phyloP scores from a whole-genome alignment of 306 rosid species.

The Echinosophora koreensis region DNA sequence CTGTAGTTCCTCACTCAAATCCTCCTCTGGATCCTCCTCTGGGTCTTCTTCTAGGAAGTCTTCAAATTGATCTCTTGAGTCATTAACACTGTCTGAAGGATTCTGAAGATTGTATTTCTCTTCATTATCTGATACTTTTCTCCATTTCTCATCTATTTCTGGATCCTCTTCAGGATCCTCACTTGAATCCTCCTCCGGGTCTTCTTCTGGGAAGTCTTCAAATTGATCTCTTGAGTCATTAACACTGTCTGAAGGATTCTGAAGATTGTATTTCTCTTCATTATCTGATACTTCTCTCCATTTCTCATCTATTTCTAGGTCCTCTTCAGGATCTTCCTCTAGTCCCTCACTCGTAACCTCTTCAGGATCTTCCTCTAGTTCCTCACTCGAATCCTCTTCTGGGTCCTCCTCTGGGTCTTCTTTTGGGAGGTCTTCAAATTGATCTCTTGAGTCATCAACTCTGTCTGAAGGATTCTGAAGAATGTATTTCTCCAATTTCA shows the following conservation, averaged over 20 bases:
- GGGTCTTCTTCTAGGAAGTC: conserved; percentile 10
- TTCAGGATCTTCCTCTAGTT: conserved; percentile 30
- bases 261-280: neutral
- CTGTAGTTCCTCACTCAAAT: conserved; percentile 24
- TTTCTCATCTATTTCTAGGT: neutral
- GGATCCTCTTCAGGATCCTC: neutral
- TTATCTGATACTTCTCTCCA: neutral
- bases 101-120: neutral
- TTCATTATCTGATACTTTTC: neutral
- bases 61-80: neutral
- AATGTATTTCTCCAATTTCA: neutral
- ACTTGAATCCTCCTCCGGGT: conserved; percentile 36
- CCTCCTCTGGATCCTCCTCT: too few species aligned
- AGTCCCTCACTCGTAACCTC: conserved; percentile 36
- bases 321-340: conserved; percentile 15
- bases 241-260: neutral
- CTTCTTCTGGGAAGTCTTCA: conserved; percentile 3
- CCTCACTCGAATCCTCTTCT: conserved; percentile 39
- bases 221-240: neutral
- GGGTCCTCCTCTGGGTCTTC: conserved; percentile 32
- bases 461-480: conserved; percentile 9
- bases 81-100: neutral
- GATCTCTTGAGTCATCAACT: conserved; percentile 18
- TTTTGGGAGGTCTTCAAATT: neutral
- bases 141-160: neutral